Evolutionary conservation across 2,329 filamentous ascomycete genomes (phyloP), one percentile per base, ranked within the genome.

Genomic region (Botrytis tulipae): DNA sequence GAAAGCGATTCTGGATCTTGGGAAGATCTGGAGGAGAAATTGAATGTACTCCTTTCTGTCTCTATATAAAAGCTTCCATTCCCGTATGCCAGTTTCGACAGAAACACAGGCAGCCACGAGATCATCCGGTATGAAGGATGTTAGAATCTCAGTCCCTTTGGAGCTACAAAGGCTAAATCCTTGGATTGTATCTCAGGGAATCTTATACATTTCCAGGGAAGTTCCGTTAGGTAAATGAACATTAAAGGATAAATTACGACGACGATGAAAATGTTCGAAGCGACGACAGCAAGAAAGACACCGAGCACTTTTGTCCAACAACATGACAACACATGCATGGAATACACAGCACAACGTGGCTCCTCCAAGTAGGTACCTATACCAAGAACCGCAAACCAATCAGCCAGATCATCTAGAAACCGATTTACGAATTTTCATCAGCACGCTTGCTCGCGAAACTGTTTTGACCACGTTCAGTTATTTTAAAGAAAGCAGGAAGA

Each of bases 181-280:
- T 29, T 5, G 12, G 0, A 2, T 7, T 54, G 25, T 2, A n/a
- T n/a, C 12, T 16, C 6, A 3, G 14, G 1, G 12, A 25, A 16
- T n/a, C 25, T n/a, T n/a, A 16, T 14, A 3, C 0, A 54, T 16
- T 0, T 54, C 2, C 4, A 54, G 25, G 2, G 25, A 29, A n/a
- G 46, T 29, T 51, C 25, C 7, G 4, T 16, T 16, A 7, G 4
- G 0, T 16, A 16, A n/a, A n/a, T 16, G 25, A 3, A 0, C 3
- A 29, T n/a, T 54, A 8, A 2, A 0, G 12, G 48, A 54, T 6
- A 3, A 54, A 54, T 0, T n/a, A 1, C 0, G 48, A 54, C 2
- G 48, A n/a, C 12, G 14, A 51, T 1, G 10, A 37, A 37, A 25
- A 14, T 2, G 4, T n/a, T 51, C 48, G 0, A 51, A 1, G 10